Evolutionary conservation across 148 eudicot species (phyloP).

Genomic region (Rhododendron ferrugineum): DNA sequence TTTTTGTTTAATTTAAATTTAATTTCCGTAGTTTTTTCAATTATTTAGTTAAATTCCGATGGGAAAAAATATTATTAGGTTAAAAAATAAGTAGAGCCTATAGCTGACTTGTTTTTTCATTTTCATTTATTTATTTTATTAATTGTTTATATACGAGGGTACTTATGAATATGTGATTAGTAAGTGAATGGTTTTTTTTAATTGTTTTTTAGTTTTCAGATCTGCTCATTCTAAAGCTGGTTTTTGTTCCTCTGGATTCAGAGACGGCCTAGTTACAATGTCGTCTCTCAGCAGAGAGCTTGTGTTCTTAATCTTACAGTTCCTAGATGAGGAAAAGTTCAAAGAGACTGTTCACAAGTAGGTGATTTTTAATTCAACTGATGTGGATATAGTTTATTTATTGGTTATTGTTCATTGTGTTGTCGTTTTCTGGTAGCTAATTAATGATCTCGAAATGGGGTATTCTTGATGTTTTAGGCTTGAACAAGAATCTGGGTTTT

Average conservation of each 20-base stretch:
- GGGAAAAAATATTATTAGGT: background rate
- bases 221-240: slow-evolving; percentile 28
- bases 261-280: slow-evolving; percentile 37
- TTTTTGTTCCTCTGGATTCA: slow-evolving; percentile 22
- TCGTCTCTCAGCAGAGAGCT: slow-evolving; percentile 89
- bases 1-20: background rate
- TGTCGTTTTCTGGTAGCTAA: slow-evolving; percentile 5
- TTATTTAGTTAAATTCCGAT: background rate
- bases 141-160: too few species aligned
- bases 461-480: slow-evolving; percentile 25
- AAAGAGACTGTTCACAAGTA: slow-evolving; percentile 91
- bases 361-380: slow-evolving; percentile 10
- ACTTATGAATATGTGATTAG: background rate
- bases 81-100: background rate
- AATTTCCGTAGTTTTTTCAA: background rate
- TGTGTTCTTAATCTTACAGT: slow-evolving; percentile 78
- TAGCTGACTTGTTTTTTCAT: background rate
- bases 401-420: background rate
- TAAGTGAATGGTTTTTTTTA: background rate
- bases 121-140: background rate
- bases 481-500: slow-evolving; percentile 61
- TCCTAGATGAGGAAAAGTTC: slow-evolving; percentile 87
- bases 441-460: slow-evolving; percentile 2
- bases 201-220: slow-evolving; percentile 29
- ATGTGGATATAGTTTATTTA: background rate